These are phyloP conservation scores for Cladosporium colombiae DNA, from an alignment of 2,329 filamentous ascomycete species.

Conservation along the genomic window DNA sequence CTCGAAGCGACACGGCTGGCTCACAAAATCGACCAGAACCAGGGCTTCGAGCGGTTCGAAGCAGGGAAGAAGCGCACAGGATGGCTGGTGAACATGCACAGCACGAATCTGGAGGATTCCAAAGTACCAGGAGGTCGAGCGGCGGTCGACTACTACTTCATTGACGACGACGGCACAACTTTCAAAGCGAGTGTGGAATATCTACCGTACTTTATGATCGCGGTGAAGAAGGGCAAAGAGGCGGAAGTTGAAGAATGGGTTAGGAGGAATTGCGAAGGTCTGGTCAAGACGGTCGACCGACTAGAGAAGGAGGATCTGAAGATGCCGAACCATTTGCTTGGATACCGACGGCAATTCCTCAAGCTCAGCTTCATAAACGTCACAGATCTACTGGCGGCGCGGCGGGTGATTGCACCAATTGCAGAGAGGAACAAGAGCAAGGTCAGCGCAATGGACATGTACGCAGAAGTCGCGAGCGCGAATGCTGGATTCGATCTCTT, in stretches of 20 bases:
- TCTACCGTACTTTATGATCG: slow-evolving; percentile 93
- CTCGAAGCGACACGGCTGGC: slow-evolving; percentile 81
- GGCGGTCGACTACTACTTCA: slow-evolving; percentile 95
- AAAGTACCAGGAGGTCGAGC: slow-evolving; percentile 81
- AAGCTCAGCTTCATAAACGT: slow-evolving; percentile 88
- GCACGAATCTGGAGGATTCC: slow-evolving; percentile 82
- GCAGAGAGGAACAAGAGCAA: slow-evolving; percentile 97
- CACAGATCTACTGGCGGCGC: slow-evolving; percentile 77
- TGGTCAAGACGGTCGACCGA: slow-evolving; percentile 74
- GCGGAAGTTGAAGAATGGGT: slow-evolving; percentile 96
- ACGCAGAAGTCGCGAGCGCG: slow-evolving; percentile 89
- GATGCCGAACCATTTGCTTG: slow-evolving; percentile 85
- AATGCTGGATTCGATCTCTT: slow-evolving; percentile 91
- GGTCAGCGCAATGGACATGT: slow-evolving; percentile 95
- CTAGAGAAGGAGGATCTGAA: slow-evolving; percentile 87
- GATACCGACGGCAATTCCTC: slow-evolving; percentile 84
- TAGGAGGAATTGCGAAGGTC: slow-evolving; percentile 73
- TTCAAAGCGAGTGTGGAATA: slow-evolving; percentile 98
- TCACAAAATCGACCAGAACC: slow-evolving; percentile 86
- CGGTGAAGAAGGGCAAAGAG: slow-evolving; percentile 83
- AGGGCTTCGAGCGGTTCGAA: slow-evolving; percentile 93
- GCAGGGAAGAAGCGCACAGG: slow-evolving; percentile 80
- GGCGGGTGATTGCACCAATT: slow-evolving; percentile 81
- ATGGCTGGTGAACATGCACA: slow-evolving; percentile 95
- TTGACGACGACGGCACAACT: slow-evolving; percentile 81